Evolutionary conservation across 2,329 filamentous ascomycete genomes (phyloP).

Genomic region (Cladosporium velox): DNA sequence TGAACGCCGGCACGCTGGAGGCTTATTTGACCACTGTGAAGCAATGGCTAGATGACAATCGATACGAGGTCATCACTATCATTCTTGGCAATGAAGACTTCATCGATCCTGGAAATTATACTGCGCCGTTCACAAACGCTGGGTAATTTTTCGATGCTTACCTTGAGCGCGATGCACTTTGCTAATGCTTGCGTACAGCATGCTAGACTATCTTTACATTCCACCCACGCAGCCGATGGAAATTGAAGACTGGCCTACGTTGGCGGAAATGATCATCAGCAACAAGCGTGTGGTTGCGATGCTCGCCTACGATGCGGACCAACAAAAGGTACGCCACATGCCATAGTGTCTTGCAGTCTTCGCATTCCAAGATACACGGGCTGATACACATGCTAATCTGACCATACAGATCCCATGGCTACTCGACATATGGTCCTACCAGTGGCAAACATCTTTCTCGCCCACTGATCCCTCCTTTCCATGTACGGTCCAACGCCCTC

Average conservation of each 20-base stretch:
- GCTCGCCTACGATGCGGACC: constrained; percentile 1
- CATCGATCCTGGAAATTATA: constrained; percentile 65
- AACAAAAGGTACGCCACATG: constrained; percentile 44
- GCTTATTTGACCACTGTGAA: constrained; percentile 59
- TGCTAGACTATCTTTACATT: constrained; percentile 71
- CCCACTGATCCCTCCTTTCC: constrained; percentile 70
- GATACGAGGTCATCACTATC: constrained; percentile 85
- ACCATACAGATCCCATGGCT: constrained; percentile 84
- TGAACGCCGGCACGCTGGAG: constrained; percentile 55
- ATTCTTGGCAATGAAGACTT: constrained; percentile 82
- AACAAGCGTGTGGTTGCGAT: constrained; percentile 63
- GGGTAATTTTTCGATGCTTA: constrained; percentile 39
- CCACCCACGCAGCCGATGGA: constrained; percentile 71
- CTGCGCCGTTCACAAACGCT: constrained; percentile 66
- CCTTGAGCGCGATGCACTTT: too few species aligned
- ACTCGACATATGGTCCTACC: constrained; percentile 80
- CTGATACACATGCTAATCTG: constrained; percentile 43
- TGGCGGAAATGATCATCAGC: constrained; percentile 72
- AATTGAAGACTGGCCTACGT: constrained; percentile 77
- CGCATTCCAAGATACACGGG: not conserved
- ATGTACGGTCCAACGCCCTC: constrained; percentile 76
- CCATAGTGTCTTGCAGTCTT: constrained; percentile 70
- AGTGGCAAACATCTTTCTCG: constrained; percentile 91
- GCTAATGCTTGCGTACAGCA: constrained; percentile 47
- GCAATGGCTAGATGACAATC: constrained; percentile 65